These are phyloP conservation scores for Pseudocercospora eumusae DNA, from an alignment of 2,329 filamentous ascomycete genomes.

Conservation along the genomic window DNA sequence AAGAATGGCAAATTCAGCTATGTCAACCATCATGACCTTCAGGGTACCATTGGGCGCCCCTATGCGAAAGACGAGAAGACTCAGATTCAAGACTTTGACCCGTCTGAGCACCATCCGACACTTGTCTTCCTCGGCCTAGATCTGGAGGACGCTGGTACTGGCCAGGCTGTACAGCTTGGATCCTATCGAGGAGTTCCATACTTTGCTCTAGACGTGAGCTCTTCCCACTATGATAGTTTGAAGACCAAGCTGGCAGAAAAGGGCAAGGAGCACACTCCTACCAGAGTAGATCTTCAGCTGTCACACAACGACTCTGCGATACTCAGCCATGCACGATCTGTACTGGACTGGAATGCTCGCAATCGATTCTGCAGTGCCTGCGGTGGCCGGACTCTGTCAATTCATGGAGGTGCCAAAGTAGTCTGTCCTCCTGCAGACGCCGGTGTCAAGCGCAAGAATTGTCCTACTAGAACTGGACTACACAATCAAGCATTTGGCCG, in stretches of 20 bases:
- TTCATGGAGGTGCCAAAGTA: constrained; percentile 29
- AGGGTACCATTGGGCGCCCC: constrained; percentile 25
- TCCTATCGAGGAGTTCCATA: constrained; percentile 27
- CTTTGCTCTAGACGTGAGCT: constrained; percentile 28
- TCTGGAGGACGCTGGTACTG: constrained; percentile 22
- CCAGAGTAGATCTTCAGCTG: constrained; percentile 27
- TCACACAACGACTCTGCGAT: constrained; percentile 26
- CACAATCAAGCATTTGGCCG: constrained; percentile 31
- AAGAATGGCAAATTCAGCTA: constrained; percentile 22
- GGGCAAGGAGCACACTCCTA: constrained; percentile 21
- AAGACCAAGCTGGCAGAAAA: constrained; percentile 21
- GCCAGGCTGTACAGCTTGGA: constrained; percentile 22
- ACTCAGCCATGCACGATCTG: constrained; percentile 28
- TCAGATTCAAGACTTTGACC: constrained; percentile 26
- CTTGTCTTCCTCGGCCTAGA: constrained; percentile 30
- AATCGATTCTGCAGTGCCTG: constrained; percentile 29
- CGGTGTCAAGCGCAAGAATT: constrained; percentile 22
- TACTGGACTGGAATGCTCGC: constrained; percentile 29
- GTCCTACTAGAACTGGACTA: constrained; percentile 27
- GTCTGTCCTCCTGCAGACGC: constrained; percentile 30
- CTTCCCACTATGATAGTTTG: constrained; percentile 24
- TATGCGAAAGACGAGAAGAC: constrained; percentile 27
- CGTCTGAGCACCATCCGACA: constrained; percentile 24
- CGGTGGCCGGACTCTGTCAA: constrained; percentile 26
- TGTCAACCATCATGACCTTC: constrained; percentile 21